Base-by-base conservation (phyloP, 495 filamentous ascomycete genomes). In the Talaromyces trachyspermus region DNA sequence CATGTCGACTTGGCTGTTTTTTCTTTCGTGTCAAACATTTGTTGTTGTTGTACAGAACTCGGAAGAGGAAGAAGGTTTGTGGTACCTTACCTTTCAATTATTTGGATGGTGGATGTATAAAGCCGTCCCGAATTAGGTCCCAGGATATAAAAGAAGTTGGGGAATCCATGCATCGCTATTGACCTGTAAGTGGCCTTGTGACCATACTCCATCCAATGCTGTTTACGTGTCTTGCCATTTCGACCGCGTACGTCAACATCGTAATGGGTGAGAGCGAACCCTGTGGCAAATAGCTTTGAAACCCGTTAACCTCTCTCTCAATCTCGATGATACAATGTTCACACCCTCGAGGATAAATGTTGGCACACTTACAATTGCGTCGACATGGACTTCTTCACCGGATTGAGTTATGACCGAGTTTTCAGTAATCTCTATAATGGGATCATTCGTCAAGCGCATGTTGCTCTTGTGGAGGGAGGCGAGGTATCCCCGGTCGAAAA, bases 31-130 rank as follows among this genome's bases (percentile, higher is more conserved):
- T n/a, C n/a, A n/a, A n/a, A n/a, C n/a, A n/a, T n/a, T n/a, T n/a
- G n/a, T n/a, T n/a, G n/a, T n/a, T n/a, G n/a, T n/a, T n/a, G n/a
- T n/a, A n/a, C n/a, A n/a, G n/a, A n/a, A n/a, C n/a, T n/a, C 12
- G 10, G 1, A 41, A n/a, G 14, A 41, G 38, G n/a, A n/a, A n/a
- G n/a, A n/a, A n/a, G n/a, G n/a, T n/a, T n/a, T n/a, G n/a, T n/a
- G n/a, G 11, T 24, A 24, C 14, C 47, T 45, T 72, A 86, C 49
- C 59, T 59, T n/a, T 78, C 66, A 41, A 76, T 64, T 12, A 68
- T 70, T 72, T 80, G 46, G 4, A 53, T 39, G 30, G 32, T 27
- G 5, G 52, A 59, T 2, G 52, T 61, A 45, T 61, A 51, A 3
- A 53, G 37, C 17, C 51, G 43, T 3, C 58, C 58, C 0, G 58